Conservation (phyloP, 495 filamentous ascomycete genomes). For the Penicillium psychrofluorescens region DNA sequence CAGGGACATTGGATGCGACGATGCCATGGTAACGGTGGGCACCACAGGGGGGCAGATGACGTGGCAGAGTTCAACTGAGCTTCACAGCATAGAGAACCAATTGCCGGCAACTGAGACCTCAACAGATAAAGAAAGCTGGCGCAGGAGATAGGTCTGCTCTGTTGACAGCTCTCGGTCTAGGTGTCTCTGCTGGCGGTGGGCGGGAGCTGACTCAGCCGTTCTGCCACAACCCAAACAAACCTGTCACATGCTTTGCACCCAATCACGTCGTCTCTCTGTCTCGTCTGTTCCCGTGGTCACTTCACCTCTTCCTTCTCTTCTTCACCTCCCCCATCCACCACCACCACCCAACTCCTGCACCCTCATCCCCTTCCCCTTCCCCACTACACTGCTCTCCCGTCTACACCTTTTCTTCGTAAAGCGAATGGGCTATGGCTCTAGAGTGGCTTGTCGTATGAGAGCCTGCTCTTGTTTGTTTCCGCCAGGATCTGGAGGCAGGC, state of each 20-base stretch:
- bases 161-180: too few relatives aligned
- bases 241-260: too few relatives aligned
- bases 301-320: constrained; percentile 10
- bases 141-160: too few relatives aligned
- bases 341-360: too few relatives aligned
- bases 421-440: constrained; percentile 36
- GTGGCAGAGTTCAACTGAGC: constrained; percentile 2
- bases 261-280: too few relatives aligned
- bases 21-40: constrained; percentile 50
- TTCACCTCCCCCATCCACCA: constrained; percentile 8
- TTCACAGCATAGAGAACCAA: constrained; percentile 13
- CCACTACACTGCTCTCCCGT: constrained; percentile 4
- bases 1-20: constrained; percentile 62
- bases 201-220: too few relatives aligned
- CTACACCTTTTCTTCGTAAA: constrained; percentile 31
- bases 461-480: constrained; percentile 1
- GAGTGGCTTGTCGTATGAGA: constrained; percentile 35
- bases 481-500: constrained; percentile 6
- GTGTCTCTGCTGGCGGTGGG: too few relatives aligned
- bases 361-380: constrained; percentile 11
- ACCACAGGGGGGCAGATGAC: not conserved
- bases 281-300: constrained; percentile 7
- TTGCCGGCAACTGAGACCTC: too few relatives aligned
- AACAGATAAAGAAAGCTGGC: too few relatives aligned
- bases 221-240: too few relatives aligned